Percentiles rank a stretch among this genome's conserved stretches.
These are phyloP conservation scores for Monosporascus sp. DNA, from an alignment of 2,329 filamentous ascomycete genomes.

Conservation along the genomic window DNA sequence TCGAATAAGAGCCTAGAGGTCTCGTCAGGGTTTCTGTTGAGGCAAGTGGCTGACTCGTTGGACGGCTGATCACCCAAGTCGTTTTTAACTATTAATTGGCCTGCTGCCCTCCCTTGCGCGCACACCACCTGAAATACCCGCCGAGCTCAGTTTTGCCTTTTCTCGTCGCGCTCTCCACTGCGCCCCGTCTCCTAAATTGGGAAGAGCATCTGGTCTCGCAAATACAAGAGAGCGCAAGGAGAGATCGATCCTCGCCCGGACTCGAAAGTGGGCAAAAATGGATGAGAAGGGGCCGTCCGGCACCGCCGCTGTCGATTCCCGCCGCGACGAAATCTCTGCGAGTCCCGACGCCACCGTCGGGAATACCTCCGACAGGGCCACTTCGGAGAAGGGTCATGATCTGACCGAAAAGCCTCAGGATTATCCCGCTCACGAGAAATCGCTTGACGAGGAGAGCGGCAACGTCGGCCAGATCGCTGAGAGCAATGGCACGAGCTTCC, in stretches of 20 bases:
- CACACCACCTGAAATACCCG: background rate
- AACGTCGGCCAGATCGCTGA: constrained; percentile 19
- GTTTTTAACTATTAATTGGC: background rate
- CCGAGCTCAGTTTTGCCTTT: background rate
- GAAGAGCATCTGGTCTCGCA: background rate
- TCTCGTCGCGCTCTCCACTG: background rate
- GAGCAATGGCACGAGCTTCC: constrained; percentile 11
- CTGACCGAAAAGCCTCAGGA: constrained; percentile 29
- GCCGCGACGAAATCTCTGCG: constrained; percentile 38
- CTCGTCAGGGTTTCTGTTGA: background rate
- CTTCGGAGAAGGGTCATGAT: constrained; percentile 32
- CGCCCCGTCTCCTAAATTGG: background rate
- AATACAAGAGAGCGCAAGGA: background rate
- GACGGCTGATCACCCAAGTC: constrained; percentile 12
- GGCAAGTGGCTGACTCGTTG: constrained; percentile 8
- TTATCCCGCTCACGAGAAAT: constrained; percentile 31
- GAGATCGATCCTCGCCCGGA: background rate
- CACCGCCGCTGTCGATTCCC: constrained; percentile 26
- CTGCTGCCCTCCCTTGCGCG: background rate
- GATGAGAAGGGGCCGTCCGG: background rate
- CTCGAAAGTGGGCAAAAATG: background rate
- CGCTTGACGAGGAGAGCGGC: constrained; percentile 25
- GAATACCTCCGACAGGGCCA: constrained; percentile 36
- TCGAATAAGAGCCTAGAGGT: constrained; percentile 4
- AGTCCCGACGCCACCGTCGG: constrained; percentile 28